A percentile compares a stretch with the other conserved stretches of the same genome.
Conservation (phyloP, 139 green algal species). For the Volvox africanus region DNA sequence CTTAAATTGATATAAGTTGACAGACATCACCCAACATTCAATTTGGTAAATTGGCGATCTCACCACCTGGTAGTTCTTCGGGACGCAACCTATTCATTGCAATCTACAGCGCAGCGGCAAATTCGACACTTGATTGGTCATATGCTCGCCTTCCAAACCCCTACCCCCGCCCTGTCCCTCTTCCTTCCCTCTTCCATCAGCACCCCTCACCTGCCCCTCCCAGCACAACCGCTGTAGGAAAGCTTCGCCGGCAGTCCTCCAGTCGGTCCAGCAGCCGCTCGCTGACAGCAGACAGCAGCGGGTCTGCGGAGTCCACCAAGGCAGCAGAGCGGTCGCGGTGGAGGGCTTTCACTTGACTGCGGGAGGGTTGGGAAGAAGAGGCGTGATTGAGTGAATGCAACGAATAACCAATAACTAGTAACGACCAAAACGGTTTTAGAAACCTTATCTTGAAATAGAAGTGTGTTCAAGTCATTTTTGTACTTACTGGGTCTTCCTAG, state of each 20-base stretch:
- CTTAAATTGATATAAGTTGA: too few species aligned
- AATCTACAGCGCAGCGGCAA: too few species aligned
- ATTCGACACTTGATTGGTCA: neutral
- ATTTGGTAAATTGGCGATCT: too few species aligned
- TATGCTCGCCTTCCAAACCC: neutral
- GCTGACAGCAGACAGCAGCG: conserved; percentile 72
- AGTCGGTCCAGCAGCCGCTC: conserved; percentile 84
- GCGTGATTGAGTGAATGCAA: neutral
- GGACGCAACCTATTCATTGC: too few species aligned
- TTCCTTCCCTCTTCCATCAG: neutral
- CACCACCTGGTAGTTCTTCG: too few species aligned
- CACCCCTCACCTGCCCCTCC: conserved; percentile 70
- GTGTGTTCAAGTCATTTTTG: too few species aligned
- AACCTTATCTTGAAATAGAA: too few species aligned
- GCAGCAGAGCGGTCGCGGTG: conserved; percentile 77
- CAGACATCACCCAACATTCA: too few species aligned
- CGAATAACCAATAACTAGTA: too few species aligned
- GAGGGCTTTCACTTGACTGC: conserved; percentile 70
- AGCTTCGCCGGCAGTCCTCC: conserved; percentile 81
- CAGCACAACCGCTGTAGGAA: conserved; percentile 75
- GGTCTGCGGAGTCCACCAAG: conserved; percentile 36
- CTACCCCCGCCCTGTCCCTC: neutral
- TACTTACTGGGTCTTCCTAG: too few species aligned
- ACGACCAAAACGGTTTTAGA: too few species aligned
- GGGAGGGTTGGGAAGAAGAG: neutral